Evolutionary conservation across 1,139 yeast genomes (phyloP), one percentile per base, ranked within the genome.

Genomic region (Lodderomyces metapsilosis): DNA sequence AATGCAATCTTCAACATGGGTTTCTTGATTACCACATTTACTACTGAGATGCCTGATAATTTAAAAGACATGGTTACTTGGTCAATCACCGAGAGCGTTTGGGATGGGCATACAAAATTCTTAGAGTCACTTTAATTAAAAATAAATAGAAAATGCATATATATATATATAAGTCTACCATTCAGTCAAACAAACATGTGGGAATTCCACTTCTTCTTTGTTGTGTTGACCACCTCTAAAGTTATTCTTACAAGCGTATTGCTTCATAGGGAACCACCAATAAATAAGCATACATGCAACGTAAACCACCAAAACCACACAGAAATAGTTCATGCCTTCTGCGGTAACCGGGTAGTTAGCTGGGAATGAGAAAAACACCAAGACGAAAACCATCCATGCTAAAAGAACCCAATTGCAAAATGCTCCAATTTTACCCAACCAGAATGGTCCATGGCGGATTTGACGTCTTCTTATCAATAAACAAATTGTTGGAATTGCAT

Each of bases 321-420:
- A 69, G 24, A 84, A 84, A 56, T 84, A 84, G 64, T 84, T 84
- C 86, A 84, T 82, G 52, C 74, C 72, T 40, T 75, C 74, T 31
- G 72, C 76, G 3, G 76, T 70, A 2, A 76, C 88, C 1, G 91
- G 91, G 73, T 79, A 73, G 38, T 65, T 65, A 34, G 80, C 70
- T 38, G 92, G 92, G 65, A 84, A 81, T 27, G 84, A 77, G 62
- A 80, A 82, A 59, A 84, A 76, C 5, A 81, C 80, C 40, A 78
- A 57, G 12, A 84, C 79, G 54, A 83, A 83, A 9, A 64, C 38
- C 12, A 84, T 74, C 88, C 88, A 83, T 10, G 61, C 53, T 27
- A 83, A 59, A 15, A 83, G 68, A 28, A 82, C 58, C 27, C 77
- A 58, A 58, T 83, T 82, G 43, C 81, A 68, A 46, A 78, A 58